Evolutionary conservation across 225 moss, liverwort and hornwort species (phyloP), one percentile per base, ranked within the genome.

Genomic region (Climacium dendroides): DNA sequence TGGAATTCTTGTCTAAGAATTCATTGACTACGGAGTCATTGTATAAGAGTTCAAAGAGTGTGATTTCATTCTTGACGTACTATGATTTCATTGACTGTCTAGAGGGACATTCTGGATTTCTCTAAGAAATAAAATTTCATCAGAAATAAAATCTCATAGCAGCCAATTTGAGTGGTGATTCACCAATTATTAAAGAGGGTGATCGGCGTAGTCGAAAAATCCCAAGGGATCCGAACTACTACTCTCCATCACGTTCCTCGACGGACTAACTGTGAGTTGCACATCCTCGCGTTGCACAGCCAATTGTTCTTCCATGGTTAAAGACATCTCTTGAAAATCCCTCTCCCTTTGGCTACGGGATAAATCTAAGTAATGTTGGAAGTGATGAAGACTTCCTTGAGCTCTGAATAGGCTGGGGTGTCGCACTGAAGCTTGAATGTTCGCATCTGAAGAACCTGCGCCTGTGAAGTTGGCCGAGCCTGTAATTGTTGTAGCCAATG

Each of bases 341-440:
- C 23, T 37, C 37, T 41, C 14, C 70, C 15, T 70, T 5, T 0
- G 0, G 41, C 8, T 70, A 3, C 5, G 25, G 0, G 0, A 41
- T 14, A 15, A 25, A 41, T 8, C 8, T 25, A 13, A 2, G 13
- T 7, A 29, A 1, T 8, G 41, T 15, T 26, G 3, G 15, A 3
- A 15, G 1, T 0, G 2, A n/a, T n/a, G n/a, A n/a, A n/a, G n/a
- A n/a, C 45, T 72, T 16, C 17, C 72, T 72, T 9, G 45, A 41
- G 16, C 45, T 16, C 16, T 9, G 9, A 9, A 9, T 3, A 8
- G 24, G 8, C 1, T 0, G 3, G 8, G 41, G 2, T 25, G 26
- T 15, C 26, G 70, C 15, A 15, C 8, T 41, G 15, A 15, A 70
- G 26, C 71, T 26, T 28, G 71, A 39, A 9, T 14, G 43, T 28